Conservation (phyloP, 345 rosid genomes). For the Acer yangbiense region DNA sequence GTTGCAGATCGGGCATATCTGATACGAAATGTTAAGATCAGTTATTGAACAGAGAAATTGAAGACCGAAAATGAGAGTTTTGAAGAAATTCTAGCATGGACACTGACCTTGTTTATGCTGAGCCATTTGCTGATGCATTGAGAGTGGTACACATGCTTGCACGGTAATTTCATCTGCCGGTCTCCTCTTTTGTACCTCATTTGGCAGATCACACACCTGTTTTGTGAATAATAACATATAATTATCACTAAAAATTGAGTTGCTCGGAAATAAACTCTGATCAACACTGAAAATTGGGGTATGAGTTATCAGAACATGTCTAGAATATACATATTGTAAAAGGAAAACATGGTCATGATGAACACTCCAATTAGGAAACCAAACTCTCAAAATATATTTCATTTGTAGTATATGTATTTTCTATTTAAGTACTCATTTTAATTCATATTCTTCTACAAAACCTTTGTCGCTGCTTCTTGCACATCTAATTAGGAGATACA, state of each 20-base stretch:
- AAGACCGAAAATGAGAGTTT: background rate
- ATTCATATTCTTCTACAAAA: no score
- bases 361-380: no score
- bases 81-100: background rate
- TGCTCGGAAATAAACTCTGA: background rate
- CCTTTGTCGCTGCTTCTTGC: no score
- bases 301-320: no score
- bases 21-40: constrained; percentile 12
- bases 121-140: constrained; percentile 71
- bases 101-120: constrained; percentile 64
- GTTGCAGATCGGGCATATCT: constrained; percentile 74
- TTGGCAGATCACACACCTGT: constrained; percentile 74
- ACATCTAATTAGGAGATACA: no score
- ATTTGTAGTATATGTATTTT: no score
- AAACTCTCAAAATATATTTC: no score
- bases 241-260: background rate
- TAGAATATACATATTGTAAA: no score
- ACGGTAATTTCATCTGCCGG: constrained; percentile 54
- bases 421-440: no score
- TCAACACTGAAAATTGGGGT: no score
- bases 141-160: constrained; percentile 68
- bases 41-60: background rate
- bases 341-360: no score
- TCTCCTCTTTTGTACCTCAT: constrained; percentile 66
- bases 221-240: background rate